phyloP scores from a whole-genome alignment of 768 basidiomycete genomes.

The Tulasnella sp. region DNA sequence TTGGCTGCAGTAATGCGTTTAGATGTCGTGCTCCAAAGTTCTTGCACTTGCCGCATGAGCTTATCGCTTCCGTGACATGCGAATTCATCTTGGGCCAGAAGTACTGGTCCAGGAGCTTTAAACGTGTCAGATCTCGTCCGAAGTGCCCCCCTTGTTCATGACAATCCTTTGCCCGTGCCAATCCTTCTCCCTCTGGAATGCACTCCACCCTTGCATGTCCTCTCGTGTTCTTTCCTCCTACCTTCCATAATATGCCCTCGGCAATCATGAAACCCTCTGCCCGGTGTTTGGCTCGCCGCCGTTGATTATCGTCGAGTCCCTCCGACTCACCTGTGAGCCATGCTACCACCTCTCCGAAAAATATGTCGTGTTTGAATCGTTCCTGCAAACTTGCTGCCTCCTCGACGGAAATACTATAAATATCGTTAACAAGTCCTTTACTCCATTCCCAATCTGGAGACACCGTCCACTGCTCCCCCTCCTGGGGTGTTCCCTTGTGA shows the following conservation, averaged over 20 bases:
- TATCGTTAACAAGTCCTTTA: not conserved
- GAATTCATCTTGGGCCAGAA: conserved; percentile 21
- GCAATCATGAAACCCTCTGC: conserved; percentile 20
- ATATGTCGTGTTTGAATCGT: conserved; percentile 23
- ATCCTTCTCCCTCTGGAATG: not conserved
- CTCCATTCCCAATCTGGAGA: not conserved
- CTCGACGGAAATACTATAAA: not conserved
- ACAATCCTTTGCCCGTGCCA: not conserved
- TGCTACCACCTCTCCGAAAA: conserved; percentile 32
- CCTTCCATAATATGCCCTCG: conserved; percentile 35
- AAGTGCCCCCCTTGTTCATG: conserved; percentile 38
- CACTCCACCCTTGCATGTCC: not conserved
- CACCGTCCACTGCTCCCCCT: not conserved
- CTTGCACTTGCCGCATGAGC: conserved; percentile 37
- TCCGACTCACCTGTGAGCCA: not conserved
- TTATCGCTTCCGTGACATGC: conserved; percentile 31
- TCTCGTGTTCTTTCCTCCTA: conserved; percentile 25
- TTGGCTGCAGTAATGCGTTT: conserved; percentile 41
- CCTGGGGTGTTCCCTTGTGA: not conserved
- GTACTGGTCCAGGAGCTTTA: not conserved
- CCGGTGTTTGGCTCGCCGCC: not conserved
- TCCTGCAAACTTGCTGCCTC: conserved; percentile 6
- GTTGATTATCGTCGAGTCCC: not conserved
- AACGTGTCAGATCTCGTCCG: conserved; percentile 35
- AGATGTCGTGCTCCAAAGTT: conserved; percentile 39